Evolutionary conservation across 768 basidiomycete species (phyloP).

Genomic region (Chalciporus chontae): DNA sequence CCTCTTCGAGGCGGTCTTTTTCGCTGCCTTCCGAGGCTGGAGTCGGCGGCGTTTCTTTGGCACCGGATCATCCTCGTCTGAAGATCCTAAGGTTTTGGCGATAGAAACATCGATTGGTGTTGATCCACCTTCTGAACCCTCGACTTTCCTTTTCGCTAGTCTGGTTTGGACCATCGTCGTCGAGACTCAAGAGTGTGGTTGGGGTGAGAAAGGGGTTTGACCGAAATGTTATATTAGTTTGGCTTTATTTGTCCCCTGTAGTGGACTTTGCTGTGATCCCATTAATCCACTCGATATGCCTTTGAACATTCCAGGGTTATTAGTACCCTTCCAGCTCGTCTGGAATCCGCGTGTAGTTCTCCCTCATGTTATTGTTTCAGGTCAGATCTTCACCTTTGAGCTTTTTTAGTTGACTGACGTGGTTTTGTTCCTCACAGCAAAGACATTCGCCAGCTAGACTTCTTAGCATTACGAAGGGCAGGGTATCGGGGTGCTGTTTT

Average conservation of each 20-base stretch:
- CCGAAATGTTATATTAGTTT: not conserved
- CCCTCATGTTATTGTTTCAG: conserved; percentile 64
- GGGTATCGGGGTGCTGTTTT: conserved; percentile 91
- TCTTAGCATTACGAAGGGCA: conserved; percentile 60
- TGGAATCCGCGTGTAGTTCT: conserved; percentile 64
- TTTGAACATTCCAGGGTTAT: conserved; percentile 66
- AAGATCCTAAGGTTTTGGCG: not conserved
- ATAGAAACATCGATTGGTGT: not conserved
- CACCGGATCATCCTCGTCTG: not conserved
- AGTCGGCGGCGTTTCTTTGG: not conserved
- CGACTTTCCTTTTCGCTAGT: not conserved
- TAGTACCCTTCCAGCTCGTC: conserved; percentile 69
- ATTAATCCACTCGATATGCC: conserved; percentile 45
- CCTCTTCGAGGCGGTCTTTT: not conserved
- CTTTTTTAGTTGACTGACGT: conserved; percentile 8
- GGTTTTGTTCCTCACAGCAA: conserved; percentile 37
- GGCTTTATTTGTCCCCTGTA: not conserved
- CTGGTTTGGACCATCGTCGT: not conserved
- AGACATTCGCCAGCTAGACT: conserved; percentile 87
- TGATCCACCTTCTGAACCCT: not conserved
- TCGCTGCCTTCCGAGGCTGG: not conserved
- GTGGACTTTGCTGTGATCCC: no score
- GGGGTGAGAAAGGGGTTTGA: not conserved
- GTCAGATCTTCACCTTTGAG: conserved; percentile 34
- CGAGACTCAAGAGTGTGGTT: not conserved